Evolutionary conservation across 1,139 yeast genomes (phyloP).

Genomic region (Suzukiozyma palmioleophila): DNA sequence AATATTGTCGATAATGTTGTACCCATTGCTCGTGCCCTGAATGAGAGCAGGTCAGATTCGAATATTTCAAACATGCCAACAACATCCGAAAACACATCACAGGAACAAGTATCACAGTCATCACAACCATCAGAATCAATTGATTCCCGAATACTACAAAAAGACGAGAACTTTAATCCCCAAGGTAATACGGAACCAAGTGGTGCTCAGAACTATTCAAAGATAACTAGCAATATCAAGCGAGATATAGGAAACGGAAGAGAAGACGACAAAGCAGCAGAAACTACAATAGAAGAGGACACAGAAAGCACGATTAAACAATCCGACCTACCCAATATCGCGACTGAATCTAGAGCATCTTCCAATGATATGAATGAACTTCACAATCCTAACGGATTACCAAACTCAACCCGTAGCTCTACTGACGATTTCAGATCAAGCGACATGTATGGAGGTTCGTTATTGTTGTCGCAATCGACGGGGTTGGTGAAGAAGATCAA

Average conservation of each 20-base stretch:
- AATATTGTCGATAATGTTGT: slow-evolving; percentile 4
- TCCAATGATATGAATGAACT: background rate
- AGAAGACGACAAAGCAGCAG: no score
- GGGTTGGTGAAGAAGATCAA: slow-evolving; percentile 39
- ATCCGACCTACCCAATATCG: background rate
- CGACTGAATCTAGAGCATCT: background rate
- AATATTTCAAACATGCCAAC: background rate
- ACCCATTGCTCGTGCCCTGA: background rate
- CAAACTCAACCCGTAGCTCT: slow-evolving; percentile 17
- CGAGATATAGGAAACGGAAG: no score
- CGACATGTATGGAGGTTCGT: slow-evolving; percentile 41
- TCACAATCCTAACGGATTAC: background rate
- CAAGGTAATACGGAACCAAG: no score
- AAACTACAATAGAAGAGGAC: background rate
- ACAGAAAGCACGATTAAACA: background rate
- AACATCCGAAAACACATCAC: background rate
- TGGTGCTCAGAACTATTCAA: no score
- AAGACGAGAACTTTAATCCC: no score
- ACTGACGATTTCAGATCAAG: slow-evolving; percentile 27
- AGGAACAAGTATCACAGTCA: background rate
- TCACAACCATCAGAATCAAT: background rate
- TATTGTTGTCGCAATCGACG: slow-evolving; percentile 43
- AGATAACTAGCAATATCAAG: no score
- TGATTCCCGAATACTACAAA: no score
- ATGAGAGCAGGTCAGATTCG: background rate